Conservation (phyloP, 345 rosid species). For the Gossypium ekmanianum region DNA sequence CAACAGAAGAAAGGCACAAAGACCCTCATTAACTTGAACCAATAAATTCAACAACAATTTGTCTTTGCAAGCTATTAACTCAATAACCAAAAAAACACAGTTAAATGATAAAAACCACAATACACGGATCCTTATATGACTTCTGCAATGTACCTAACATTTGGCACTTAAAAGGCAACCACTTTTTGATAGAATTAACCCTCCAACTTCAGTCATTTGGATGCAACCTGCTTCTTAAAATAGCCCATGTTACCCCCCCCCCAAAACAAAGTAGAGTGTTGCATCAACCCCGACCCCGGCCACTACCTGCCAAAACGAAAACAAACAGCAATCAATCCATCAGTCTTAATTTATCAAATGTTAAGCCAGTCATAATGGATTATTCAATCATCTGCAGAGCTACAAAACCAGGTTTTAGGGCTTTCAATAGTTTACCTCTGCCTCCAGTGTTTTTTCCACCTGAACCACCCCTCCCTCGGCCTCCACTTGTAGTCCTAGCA, state of each 20-base stretch:
- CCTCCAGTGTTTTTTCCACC: constrained; percentile 52
- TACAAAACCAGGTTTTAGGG: background rate
- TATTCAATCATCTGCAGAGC: background rate
- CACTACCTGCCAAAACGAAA: constrained; percentile 8
- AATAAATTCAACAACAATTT: background rate
- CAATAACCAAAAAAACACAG: background rate
- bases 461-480: constrained; percentile 66
- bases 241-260: constrained; percentile 32
- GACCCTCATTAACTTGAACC: background rate
- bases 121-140: background rate
- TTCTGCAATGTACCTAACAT: constrained; percentile 9
- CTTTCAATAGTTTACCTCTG: constrained; percentile 42
- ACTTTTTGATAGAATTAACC: background rate
- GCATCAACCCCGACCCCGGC: constrained; percentile 35
- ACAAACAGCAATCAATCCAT: background rate
- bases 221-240: constrained; percentile 37
- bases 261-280: background rate
- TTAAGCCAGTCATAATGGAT: background rate
- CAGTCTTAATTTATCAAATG: background rate
- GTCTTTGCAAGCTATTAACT: background rate
- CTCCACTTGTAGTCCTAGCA: constrained; percentile 25
- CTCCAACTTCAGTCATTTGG: constrained; percentile 8
- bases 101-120: constrained; percentile 1
- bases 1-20: background rate
- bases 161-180: background rate